Evolutionary conservation across 23 red algal species (phyloP).

Genomic region (Pyropia haitanensis): DNA sequence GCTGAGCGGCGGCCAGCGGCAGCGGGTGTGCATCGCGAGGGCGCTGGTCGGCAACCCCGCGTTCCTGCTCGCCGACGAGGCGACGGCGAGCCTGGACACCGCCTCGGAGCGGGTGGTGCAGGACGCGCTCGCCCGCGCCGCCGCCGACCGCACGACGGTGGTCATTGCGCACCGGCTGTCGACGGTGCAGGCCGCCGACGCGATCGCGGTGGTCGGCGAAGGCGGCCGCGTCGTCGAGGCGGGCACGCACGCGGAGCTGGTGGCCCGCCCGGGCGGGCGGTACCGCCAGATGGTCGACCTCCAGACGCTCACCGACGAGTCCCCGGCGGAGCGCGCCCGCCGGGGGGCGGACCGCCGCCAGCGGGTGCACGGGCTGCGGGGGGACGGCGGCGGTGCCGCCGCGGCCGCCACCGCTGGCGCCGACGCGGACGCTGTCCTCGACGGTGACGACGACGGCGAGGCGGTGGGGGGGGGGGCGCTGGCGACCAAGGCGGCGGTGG

Average conservation of each 20-base stretch:
- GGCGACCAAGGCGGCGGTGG: too few relatives aligned
- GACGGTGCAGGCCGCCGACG: slow-evolving; percentile 70
- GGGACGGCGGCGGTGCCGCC: too few relatives aligned
- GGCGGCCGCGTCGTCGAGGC: slow-evolving; percentile 57
- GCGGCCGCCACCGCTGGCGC: too few relatives aligned
- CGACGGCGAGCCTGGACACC: slow-evolving; percentile 71
- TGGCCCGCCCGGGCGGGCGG: slow-evolving; percentile 28
- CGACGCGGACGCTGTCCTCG: too few relatives aligned
- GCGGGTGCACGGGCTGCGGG: too few relatives aligned
- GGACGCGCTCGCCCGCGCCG: slow-evolving; percentile 55
- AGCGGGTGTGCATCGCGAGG: slow-evolving; percentile 89
- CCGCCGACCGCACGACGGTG: slow-evolving; percentile 61
- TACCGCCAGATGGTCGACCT: slow-evolving; percentile 47
- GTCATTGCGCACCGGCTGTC: slow-evolving; percentile 87
- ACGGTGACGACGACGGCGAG: too few relatives aligned
- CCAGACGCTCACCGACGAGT: slow-evolving; percentile 20
- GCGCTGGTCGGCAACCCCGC: slow-evolving; percentile 56
- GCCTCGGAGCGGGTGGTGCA: slow-evolving; percentile 85
- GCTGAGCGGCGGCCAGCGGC: slow-evolving; percentile 79
- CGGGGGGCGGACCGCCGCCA: too few relatives aligned
- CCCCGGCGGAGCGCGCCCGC: too few relatives aligned
- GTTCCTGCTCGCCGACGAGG: slow-evolving; percentile 84
- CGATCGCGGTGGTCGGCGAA: slow-evolving; percentile 65
- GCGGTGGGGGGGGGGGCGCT: too few relatives aligned
- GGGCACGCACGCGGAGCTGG: slow-evolving; percentile 66